Percentiles rank a stretch among this genome's conserved stretches.
phyloP scores from a whole-genome alignment of 1,139 yeast genomes.

The Geotrichum citri-aurantii region DNA sequence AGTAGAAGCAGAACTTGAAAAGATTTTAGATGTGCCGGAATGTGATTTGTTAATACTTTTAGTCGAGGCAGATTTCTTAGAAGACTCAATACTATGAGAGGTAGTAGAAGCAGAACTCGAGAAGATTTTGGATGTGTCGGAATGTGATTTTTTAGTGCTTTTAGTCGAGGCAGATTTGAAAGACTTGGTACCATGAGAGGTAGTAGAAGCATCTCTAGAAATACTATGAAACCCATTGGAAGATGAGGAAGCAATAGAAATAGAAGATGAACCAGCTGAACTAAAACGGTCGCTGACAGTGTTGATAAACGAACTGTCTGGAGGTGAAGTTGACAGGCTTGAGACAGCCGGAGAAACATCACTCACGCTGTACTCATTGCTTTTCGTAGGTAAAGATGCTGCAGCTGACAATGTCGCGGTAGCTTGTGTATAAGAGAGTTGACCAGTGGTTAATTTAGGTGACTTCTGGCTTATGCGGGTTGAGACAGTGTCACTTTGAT shows the following conservation, averaged over 20 bases:
- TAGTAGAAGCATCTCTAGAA: too few species aligned
- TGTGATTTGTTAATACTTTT: background rate
- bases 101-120: background rate
- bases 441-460: too few species aligned
- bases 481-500: too few species aligned
- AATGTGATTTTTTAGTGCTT: background rate
- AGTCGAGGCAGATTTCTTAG: background rate
- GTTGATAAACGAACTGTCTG: conserved; percentile 3
- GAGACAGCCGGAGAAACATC: too few species aligned
- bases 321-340: background rate
- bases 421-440: too few species aligned
- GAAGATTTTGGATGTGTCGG: background rate
- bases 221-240: too few species aligned
- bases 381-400: too few species aligned
- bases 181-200: background rate
- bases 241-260: background rate
- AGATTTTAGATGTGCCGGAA: background rate
- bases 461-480: too few species aligned
- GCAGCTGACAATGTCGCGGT: too few species aligned
- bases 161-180: background rate
- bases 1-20: background rate
- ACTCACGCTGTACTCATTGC: too few species aligned
- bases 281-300: background rate
- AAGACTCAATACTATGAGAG: background rate
- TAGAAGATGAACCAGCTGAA: too few species aligned